Base-by-base conservation (phyloP, 116 monocot genomes). In the Trichopus zeylanicus region DNA sequence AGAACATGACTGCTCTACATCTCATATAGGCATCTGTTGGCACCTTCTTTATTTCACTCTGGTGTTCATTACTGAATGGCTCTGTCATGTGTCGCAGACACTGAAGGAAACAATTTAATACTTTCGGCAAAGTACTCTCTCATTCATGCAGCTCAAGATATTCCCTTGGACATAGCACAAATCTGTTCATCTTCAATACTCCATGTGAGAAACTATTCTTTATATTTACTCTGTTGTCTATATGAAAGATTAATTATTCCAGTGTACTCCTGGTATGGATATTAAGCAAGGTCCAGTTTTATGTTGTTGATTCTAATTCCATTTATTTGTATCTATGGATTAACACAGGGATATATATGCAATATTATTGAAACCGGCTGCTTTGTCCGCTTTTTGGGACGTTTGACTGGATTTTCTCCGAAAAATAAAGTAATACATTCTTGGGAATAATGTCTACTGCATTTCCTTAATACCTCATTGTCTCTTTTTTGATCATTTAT, bases 311-410 rank as follows among this genome's bases (percentile, higher is more conserved):
- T 33, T 33, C 32, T 21, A 12, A 56, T 12, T 1, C 5, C 30
- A 23, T 49, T 56, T n/a, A 0, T 56, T 10, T 57, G 19, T 30
- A 31, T 37, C 29, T 65, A 31, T 51, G 57, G 27, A 53, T 13
- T 75, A 30, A 46, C 30, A 32, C 59, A 93, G 93, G 95, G 95
- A 6, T 97, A 90, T 73, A 70, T 97, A 54, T 87, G 87, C 70
- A 97, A 97, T 62, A 57, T 97, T 6, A 97, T 90, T 77, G 87
- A 72, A 56, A 62, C 57, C 57, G 95, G 95, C 12, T 90, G 87
- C 53, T 97, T 97, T 71, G 79, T 97, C 75, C 91, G 95, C 13
- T 97, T 87, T 79, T 76, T 97, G 73, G 95, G 95, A 39, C 75
- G 66, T 30, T 72, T 97, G 51, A 97, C 91, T 59, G 95, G 90